Percentiles rank a stretch among this genome's conserved stretches.
Evolutionary conservation across 1,284 basidiomycete genomes (phyloP).

Genomic region (Tausonia pullulans): DNA sequence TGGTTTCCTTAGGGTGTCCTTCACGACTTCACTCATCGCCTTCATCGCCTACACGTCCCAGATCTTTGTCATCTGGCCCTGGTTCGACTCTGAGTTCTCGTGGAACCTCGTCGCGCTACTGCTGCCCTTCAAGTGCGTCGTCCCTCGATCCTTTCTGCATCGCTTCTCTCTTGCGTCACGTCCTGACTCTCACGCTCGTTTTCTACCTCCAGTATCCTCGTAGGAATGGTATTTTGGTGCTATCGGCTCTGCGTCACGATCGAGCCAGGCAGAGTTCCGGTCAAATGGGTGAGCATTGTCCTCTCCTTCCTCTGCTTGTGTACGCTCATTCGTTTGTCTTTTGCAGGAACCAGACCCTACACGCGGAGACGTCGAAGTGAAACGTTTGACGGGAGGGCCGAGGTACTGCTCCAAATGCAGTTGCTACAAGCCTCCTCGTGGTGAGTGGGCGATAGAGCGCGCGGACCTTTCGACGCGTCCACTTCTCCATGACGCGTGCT

Average conservation of each 20-base stretch:
- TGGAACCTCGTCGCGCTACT: slow-evolving; percentile 61
- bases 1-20: slow-evolving; percentile 33
- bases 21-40: slow-evolving; percentile 63
- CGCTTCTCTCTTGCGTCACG: neutral
- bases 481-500: slow-evolving; percentile 50
- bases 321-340: neutral
- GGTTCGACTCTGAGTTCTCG: slow-evolving; percentile 63
- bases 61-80: slow-evolving; percentile 82
- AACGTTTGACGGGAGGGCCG: slow-evolving; percentile 64
- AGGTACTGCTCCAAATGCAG: slow-evolving; percentile 67
- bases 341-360: slow-evolving; percentile 60
- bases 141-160: neutral
- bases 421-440: slow-evolving; percentile 39
- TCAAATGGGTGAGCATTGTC: slow-evolving; percentile 51
- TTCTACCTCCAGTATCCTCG: slow-evolving; percentile 47
- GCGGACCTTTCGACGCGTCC: slow-evolving; percentile 40
- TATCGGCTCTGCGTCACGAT: slow-evolving; percentile 70
- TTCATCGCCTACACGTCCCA: slow-evolving; percentile 84
- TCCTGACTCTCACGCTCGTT: slow-evolving; percentile 2
- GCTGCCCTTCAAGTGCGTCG: slow-evolving; percentile 74
- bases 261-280: slow-evolving; percentile 72
- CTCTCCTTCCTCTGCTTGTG: neutral
- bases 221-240: slow-evolving; percentile 71
- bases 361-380: slow-evolving; percentile 69
- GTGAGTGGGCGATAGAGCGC: slow-evolving; percentile 18